Conservation (phyloP, 2,329 filamentous ascomycete species). For the Alternaria angustiovoidea region DNA sequence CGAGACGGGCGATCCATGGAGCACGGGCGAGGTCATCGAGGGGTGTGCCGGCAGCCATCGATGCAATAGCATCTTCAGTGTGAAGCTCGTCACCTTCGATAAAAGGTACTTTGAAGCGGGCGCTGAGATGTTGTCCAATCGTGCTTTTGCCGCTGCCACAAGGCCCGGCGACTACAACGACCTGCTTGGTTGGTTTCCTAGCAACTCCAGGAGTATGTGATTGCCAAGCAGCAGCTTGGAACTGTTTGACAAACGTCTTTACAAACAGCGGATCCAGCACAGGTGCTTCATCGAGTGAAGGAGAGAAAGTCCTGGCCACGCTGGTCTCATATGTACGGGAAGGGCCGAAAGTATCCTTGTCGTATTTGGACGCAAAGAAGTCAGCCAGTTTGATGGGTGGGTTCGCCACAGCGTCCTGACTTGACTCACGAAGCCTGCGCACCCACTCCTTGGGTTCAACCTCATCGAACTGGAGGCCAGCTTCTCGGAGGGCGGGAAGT, state of each 20-base stretch:
- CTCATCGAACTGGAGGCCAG: slow-evolving; percentile 48
- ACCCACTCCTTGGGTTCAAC: slow-evolving; percentile 38
- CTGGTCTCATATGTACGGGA: slow-evolving; percentile 26
- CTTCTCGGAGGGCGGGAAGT: slow-evolving; percentile 58
- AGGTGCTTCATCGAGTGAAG: slow-evolving; percentile 25
- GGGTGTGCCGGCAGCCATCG: slow-evolving; percentile 42
- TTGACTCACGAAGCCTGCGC: slow-evolving; percentile 50
- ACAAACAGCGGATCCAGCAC: slow-evolving; percentile 25
- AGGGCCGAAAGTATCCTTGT: slow-evolving; percentile 32
- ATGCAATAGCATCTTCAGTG: slow-evolving; percentile 41
- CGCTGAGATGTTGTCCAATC: slow-evolving; percentile 43
- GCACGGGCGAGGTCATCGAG: slow-evolving; percentile 22
- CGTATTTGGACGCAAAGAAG: slow-evolving; percentile 63
- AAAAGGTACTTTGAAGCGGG: slow-evolving; percentile 42
- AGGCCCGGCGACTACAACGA: slow-evolving; percentile 52
- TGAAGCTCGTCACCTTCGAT: slow-evolving; percentile 56
- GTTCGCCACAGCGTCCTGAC: slow-evolving; percentile 59
- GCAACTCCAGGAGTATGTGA: neutral
- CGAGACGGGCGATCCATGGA: slow-evolving; percentile 3
- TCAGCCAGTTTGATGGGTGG: slow-evolving; percentile 63
- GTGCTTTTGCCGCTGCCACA: slow-evolving; percentile 56
- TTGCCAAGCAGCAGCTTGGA: slow-evolving; percentile 27
- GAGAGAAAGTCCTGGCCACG: slow-evolving; percentile 24
- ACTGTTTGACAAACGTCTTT: slow-evolving; percentile 31
- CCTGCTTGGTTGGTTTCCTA: slow-evolving; percentile 21